Percentiles rank a stretch among this genome's conserved stretches.
Evolutionary conservation across 2,329 filamentous ascomycete species (phyloP).

Genomic region (Colletotrichum camelliae): DNA sequence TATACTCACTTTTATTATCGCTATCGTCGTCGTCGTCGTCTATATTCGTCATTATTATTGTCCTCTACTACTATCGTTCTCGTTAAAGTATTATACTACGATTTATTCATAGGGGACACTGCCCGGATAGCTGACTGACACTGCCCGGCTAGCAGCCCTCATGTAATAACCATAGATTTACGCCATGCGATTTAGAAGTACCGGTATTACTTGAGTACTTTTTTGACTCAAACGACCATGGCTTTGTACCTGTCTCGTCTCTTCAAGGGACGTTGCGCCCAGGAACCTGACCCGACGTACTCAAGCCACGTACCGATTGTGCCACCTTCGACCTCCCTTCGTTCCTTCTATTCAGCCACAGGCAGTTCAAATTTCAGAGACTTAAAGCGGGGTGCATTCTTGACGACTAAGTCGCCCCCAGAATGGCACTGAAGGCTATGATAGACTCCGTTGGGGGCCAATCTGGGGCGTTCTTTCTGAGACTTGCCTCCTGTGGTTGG

Average conservation of each 20-base stretch:
- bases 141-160: no score
- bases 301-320: not conserved
- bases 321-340: not conserved
- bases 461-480: not conserved
- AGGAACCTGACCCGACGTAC: not conserved
- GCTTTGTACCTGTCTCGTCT: not conserved
- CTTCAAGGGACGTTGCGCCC: not conserved
- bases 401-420: not conserved
- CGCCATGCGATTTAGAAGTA: not conserved
- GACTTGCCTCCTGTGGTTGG: not conserved
- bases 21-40: no score
- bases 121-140: no score
- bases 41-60: no score
- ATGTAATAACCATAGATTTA: not conserved
- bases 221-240: not conserved
- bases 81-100: no score
- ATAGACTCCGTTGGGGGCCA: not conserved
- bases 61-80: no score
- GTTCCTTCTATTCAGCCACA: not conserved
- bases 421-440: not conserved
- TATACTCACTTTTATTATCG: no score
- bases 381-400: not conserved
- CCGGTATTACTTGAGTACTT: not conserved
- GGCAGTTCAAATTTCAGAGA: not conserved
- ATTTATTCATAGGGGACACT: no score